Percentiles rank a stretch among this genome's conserved stretches.
These are phyloP conservation scores for Cladophialophora psammophila DNA, from an alignment of 2,329 filamentous ascomycete species.

Conservation along the genomic window DNA sequence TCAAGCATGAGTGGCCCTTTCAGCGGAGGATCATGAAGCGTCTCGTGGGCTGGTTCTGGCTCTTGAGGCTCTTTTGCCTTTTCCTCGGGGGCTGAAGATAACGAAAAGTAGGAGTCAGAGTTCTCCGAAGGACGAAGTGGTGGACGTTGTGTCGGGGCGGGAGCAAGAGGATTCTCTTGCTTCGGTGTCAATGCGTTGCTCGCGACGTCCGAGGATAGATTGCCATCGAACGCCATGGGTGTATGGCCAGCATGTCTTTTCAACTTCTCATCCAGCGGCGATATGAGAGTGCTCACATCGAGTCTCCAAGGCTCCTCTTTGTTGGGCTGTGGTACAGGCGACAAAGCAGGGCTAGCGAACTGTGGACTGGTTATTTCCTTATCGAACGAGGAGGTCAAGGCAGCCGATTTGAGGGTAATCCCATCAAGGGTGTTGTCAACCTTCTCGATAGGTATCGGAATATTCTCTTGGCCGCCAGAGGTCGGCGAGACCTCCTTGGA, in stretches of 20 bases:
- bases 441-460: slow-evolving; percentile 53
- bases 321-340: slow-evolving; percentile 38
- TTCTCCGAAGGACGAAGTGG: slow-evolving; percentile 48
- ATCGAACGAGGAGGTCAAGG: slow-evolving; percentile 52
- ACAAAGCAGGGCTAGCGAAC: slow-evolving; percentile 44
- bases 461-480: slow-evolving; percentile 36
- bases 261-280: slow-evolving; percentile 50
- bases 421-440: slow-evolving; percentile 56
- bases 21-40: slow-evolving; percentile 53
- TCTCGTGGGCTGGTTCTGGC: slow-evolving; percentile 34
- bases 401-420: slow-evolving; percentile 56
- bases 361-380: slow-evolving; percentile 54
- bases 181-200: slow-evolving; percentile 39
- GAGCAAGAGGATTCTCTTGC: slow-evolving; percentile 46
- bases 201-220: slow-evolving; percentile 41
- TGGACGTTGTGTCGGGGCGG: slow-evolving; percentile 42
- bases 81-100: slow-evolving; percentile 22
- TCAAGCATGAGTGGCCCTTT: slow-evolving; percentile 53
- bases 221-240: slow-evolving; percentile 53
- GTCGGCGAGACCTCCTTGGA: slow-evolving; percentile 46
- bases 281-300: slow-evolving; percentile 41
- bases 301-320: slow-evolving; percentile 44
- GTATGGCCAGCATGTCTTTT: slow-evolving; percentile 54
- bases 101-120: slow-evolving; percentile 51
- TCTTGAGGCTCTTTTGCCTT: slow-evolving; percentile 21